Conservation (phyloP, 495 filamentous ascomycete species). For the Penicillium turbatum region DNA sequence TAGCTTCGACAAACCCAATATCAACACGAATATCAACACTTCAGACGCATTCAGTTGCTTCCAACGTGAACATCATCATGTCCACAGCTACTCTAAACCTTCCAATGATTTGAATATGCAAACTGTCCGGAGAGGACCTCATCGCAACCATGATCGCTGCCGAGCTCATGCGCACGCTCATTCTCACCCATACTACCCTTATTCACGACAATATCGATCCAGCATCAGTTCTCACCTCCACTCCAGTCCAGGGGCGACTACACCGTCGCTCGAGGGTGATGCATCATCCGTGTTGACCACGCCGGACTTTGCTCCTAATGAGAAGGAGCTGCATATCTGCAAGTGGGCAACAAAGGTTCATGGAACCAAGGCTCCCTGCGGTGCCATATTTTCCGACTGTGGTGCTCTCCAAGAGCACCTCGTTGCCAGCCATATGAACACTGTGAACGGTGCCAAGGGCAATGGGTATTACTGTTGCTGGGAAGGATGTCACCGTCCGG, state of each 20-base stretch:
- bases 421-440: slow-evolving; percentile 36
- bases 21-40: slow-evolving; percentile 13
- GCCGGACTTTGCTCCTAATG: slow-evolving; percentile 33
- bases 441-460: slow-evolving; percentile 41
- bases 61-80: slow-evolving; percentile 25
- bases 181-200: slow-evolving; percentile 37
- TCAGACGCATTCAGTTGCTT: slow-evolving; percentile 29
- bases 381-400: slow-evolving; percentile 32
- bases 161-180: slow-evolving; percentile 35
- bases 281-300: slow-evolving; percentile 39
- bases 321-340: slow-evolving; percentile 36
- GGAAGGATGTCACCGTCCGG: slow-evolving; percentile 44
- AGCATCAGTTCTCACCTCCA: slow-evolving; percentile 42
- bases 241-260: slow-evolving; percentile 40
- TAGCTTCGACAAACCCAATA: slow-evolving; percentile 13
- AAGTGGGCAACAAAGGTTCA: slow-evolving; percentile 32
- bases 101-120: slow-evolving; percentile 25
- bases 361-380: slow-evolving; percentile 33
- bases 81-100: slow-evolving; percentile 28
- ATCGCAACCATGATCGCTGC: slow-evolving; percentile 39
- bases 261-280: slow-evolving; percentile 42
- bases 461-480: slow-evolving; percentile 49
- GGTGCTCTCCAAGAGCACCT: slow-evolving; percentile 45
- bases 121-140: slow-evolving; percentile 28
- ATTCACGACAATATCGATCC: slow-evolving; percentile 40